Evolutionary conservation across 495 filamentous ascomycete species (phyloP).

Genomic region (Aeminium ludgeri): DNA sequence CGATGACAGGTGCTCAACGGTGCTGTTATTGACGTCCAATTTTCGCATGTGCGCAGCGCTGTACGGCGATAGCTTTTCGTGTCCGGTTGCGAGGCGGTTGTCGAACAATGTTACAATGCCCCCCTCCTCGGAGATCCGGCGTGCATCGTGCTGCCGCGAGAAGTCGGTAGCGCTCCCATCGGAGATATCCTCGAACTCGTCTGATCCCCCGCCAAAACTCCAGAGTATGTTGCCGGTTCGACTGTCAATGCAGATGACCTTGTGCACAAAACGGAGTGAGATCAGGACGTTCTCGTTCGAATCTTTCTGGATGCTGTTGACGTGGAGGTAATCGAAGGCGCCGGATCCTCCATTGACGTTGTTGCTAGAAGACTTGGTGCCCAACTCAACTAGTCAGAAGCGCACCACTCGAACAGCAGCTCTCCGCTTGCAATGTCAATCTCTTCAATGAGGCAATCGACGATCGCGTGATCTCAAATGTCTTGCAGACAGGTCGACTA

Average conservation of each 20-base stretch:
- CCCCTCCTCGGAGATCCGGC: constrained; percentile 6
- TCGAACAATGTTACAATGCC: constrained; percentile 10
- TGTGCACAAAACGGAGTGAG: constrained; percentile 10
- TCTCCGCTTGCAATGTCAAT: constrained; percentile 16
- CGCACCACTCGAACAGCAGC: constrained; percentile 26
- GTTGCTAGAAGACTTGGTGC: no score
- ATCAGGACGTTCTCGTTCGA: constrained; percentile 13
- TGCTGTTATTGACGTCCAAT: constrained; percentile 8
- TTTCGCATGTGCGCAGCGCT: constrained; percentile 3
- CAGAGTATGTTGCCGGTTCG: constrained; percentile 12
- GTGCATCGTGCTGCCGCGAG: constrained; percentile 15
- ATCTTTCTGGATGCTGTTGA: constrained; percentile 20
- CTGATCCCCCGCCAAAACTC: constrained; percentile 13
- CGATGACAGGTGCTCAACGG: constrained; percentile 3
- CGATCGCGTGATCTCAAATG: no score
- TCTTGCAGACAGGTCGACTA: constrained; percentile 4
- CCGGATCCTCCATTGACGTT: no score
- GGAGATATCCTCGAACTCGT: constrained; percentile 7
- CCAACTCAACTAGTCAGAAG: constrained; percentile 24
- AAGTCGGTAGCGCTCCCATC: constrained; percentile 12
- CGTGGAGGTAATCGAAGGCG: constrained; percentile 16
- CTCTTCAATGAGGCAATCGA: constrained; percentile 16
- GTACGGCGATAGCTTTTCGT: not conserved
- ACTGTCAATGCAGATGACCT: constrained; percentile 12
- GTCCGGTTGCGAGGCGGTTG: constrained; percentile 5